phyloP scores from a whole-genome alignment of 345 rosid genomes.

The Populus davidiana region DNA sequence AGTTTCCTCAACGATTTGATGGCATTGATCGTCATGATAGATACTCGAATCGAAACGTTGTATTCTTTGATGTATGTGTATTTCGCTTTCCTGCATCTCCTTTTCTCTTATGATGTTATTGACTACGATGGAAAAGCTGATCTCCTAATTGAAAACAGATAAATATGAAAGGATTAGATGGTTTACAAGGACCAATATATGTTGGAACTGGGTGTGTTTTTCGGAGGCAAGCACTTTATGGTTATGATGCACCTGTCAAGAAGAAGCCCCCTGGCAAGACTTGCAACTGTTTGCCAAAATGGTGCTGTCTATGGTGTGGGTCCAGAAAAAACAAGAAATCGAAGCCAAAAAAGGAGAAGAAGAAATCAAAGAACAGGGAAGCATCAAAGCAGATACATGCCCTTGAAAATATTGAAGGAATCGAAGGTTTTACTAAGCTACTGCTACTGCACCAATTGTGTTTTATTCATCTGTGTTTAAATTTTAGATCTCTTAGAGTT shows the following conservation, averaged over 20 bases:
- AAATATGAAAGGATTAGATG: slow-evolving; percentile 98
- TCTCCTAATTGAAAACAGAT: slow-evolving; percentile 47
- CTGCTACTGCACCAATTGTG: background rate
- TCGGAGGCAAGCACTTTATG: slow-evolving; percentile 91
- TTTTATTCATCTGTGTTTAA: background rate
- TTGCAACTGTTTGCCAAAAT: slow-evolving; percentile 95
- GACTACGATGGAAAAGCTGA: background rate
- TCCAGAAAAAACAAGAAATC: slow-evolving; percentile 69
- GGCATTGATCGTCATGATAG: slow-evolving; percentile 97
- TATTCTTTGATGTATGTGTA: slow-evolving; percentile 87
- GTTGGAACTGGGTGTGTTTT: slow-evolving; percentile 98
- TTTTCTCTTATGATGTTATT: background rate
- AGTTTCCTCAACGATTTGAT: slow-evolving; percentile 98
- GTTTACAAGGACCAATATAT: slow-evolving; percentile 94
- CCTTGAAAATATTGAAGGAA: slow-evolving; percentile 73
- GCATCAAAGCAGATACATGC: slow-evolving; percentile 91
- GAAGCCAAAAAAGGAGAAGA: slow-evolving; percentile 54
- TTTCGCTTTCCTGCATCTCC: background rate
- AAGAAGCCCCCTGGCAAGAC: slow-evolving; percentile 88
- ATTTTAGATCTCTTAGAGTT: background rate
- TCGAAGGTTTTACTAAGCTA: slow-evolving; percentile 44
- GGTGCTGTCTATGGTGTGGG: slow-evolving; percentile 77
- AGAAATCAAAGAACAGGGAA: slow-evolving; percentile 67
- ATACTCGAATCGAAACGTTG: slow-evolving; percentile 91
- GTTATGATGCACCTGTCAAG: slow-evolving; percentile 80